Percentiles rank a stretch among this genome's conserved stretches.
These are phyloP conservation scores for Stephania yunnanensis DNA, from an alignment of 164 flowering plant genomes.

Conservation along the genomic window DNA sequence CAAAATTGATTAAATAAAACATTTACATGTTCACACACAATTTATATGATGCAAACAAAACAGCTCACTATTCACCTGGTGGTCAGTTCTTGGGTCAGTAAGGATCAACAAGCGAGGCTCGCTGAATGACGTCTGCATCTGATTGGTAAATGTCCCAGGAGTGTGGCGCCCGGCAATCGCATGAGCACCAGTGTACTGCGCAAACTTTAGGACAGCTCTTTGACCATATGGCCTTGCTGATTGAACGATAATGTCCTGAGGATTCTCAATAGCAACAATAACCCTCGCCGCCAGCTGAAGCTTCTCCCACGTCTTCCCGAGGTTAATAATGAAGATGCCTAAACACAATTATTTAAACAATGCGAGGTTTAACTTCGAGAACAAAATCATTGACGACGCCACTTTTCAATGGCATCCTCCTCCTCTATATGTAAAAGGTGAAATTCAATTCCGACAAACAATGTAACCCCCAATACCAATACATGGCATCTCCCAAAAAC, in stretches of 20 bases:
- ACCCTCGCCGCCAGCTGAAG: conserved; percentile 84
- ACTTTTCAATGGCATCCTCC: too few species aligned
- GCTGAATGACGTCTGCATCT: conserved; percentile 70
- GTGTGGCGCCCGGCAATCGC: conserved; percentile 89
- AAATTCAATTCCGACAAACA: not conserved
- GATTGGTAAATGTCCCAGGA: conserved; percentile 89
- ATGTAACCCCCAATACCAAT: not conserved
- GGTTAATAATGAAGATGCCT: conserved; percentile 82
- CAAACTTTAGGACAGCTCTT: conserved; percentile 81
- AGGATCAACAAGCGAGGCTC: conserved; percentile 81
- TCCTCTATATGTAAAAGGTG: too few species aligned
- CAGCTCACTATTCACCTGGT: conserved; percentile 23
- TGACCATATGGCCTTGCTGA: conserved; percentile 95
- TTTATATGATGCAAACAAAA: too few species aligned
- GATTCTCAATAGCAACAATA: conserved; percentile 87
- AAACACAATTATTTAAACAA: not conserved
- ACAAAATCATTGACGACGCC: too few species aligned
- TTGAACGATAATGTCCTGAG: conserved; percentile 84
- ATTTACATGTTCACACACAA: not conserved
- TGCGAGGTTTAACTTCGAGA: not conserved
- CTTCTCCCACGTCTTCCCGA: conserved; percentile 92
- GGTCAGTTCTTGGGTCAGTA: conserved; percentile 78
- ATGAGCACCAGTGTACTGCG: conserved; percentile 72
- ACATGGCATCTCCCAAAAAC: not conserved
- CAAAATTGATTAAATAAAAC: too few species aligned